phyloP scores from a whole-genome alignment of 129 eudicot genomes.

The Arctium lappa region DNA sequence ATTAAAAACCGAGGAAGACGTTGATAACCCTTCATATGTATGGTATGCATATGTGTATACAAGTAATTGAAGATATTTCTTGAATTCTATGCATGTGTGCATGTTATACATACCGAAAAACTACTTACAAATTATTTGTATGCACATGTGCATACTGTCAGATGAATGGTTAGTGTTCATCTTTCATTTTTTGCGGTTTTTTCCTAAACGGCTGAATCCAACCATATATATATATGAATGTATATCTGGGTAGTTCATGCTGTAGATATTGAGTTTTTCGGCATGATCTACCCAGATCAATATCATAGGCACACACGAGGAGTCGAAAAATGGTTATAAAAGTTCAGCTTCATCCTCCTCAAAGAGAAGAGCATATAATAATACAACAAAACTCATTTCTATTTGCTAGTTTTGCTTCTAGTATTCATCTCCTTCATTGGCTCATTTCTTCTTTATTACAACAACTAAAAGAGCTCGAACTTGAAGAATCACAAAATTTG shows the following conservation, averaged over 20 bases:
- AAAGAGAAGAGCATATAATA: conserved; percentile 43
- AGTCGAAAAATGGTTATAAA: neutral
- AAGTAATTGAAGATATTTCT: no score
- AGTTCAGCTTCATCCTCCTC: conserved; percentile 36
- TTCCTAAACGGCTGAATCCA: no score
- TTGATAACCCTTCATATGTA: no score
- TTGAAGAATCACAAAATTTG: conserved; percentile 29
- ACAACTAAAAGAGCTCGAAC: conserved; percentile 28
- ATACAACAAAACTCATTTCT: conserved; percentile 33
- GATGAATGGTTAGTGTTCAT: no score
- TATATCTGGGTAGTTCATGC: neutral
- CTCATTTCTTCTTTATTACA: conserved; percentile 31
- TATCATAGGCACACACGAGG: neutral
- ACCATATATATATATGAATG: neutral
- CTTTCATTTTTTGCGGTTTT: no score
- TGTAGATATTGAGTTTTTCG: neutral
- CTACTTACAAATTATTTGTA: no score
- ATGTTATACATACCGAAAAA: no score
- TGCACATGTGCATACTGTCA: no score
- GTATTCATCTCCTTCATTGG: conserved; percentile 25
- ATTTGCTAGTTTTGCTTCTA: conserved; percentile 32
- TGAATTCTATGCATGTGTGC: no score
- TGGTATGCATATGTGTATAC: no score
- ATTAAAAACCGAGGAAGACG: no score
- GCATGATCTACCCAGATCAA: neutral